Base-by-base conservation (phyloP, 2,329 filamentous ascomycete genomes). In the Ceratocystis albifundus region DNA sequence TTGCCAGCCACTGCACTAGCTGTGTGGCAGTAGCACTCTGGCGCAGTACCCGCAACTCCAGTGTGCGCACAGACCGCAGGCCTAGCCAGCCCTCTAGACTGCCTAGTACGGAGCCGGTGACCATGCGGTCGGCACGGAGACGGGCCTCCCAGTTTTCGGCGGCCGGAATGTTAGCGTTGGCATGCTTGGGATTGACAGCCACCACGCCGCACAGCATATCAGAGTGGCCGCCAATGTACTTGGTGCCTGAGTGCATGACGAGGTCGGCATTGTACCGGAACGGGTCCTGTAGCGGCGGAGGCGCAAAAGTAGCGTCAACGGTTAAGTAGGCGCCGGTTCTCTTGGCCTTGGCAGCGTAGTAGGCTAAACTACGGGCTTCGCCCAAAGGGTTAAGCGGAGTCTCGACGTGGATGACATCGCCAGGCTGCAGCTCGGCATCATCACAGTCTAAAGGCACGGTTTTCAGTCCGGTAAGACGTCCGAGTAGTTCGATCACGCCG, bases 191-290 rank as follows among this genome's bases (percentile, higher is more conserved):
- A 63, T 82, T 78, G 4, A 91, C 82, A 0, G 85, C 84, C 32
- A 99, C 77, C 20, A 95, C 87, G 25, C 94, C 94, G 73, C 89
- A 95, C 4, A 97, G 83, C 81, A 97, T 82, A 76, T 99, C 94
- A 70, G 88, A 93, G 77, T 99, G 94, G 0, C 94, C 94, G 22
- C 94, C 94, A 70, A 99, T 84, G 76, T 97, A 99, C 80, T 97
- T 99, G 20, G 92, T 96, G 2, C 91, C 94, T 64, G 84, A 88
- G 76, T 99, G 94, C 89, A 97, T 88, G 44, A 96, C 84, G 0
- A 92, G 76, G 75, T 97, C 93, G 32, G 88, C 90, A 61, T 90
- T 93, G 74, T 83, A 87, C 32, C 75, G 73, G 72, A 97, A 94
- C 0, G 94, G 92, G 72, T 96, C 89, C 74, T 90, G 88, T 67